These are phyloP conservation scores for Fusarium udum DNA, from an alignment of 2,329 filamentous ascomycete species.

Conservation along the genomic window DNA sequence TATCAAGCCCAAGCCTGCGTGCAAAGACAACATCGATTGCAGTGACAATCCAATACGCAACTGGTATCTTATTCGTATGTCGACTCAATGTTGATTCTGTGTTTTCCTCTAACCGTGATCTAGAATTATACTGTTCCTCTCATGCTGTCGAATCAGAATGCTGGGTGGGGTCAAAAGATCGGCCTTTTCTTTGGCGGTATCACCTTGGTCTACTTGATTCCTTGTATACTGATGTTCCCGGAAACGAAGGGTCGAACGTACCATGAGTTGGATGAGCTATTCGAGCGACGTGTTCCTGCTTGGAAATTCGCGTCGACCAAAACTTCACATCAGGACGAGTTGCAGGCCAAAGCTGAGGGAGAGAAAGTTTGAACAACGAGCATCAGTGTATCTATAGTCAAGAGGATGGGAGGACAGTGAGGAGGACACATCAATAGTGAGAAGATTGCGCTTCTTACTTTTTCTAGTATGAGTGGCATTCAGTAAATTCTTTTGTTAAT, in stretches of 20 bases:
- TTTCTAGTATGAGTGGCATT: background rate
- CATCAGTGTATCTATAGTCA: background rate
- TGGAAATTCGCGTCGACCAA: background rate
- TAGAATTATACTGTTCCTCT: background rate
- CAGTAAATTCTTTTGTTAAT: background rate
- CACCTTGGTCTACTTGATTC: background rate
- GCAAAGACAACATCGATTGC: background rate
- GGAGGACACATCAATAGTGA: background rate
- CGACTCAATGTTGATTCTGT: background rate
- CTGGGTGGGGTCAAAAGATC: background rate
- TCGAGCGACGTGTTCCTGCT: background rate
- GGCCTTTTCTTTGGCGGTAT: background rate
- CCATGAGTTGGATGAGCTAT: background rate
- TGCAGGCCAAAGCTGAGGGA: rapidly evolving
- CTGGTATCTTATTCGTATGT: background rate
- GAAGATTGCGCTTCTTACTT: background rate
- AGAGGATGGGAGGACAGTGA: background rate
- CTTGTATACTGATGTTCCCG: background rate
- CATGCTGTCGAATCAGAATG: background rate
- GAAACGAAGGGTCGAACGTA: background rate
- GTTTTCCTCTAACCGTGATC: background rate
- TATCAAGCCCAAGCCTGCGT: background rate
- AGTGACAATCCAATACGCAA: background rate
- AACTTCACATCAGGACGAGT: background rate
- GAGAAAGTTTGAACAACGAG: background rate